phyloP scores from a whole-genome alignment of 495 filamentous ascomycete species.

The Friedmanniomyces endolithicus region DNA sequence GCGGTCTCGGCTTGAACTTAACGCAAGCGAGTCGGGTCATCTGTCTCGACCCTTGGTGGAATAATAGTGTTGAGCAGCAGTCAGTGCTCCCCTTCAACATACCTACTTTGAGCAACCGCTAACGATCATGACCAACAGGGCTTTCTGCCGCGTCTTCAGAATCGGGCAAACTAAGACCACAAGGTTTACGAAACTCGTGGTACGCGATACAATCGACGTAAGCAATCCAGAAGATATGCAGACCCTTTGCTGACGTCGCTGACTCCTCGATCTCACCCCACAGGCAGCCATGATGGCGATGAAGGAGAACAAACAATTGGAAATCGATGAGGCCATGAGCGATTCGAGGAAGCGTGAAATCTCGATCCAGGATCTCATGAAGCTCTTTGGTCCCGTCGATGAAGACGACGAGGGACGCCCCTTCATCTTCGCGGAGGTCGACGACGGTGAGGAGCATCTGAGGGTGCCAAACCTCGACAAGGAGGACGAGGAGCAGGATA shows the following conservation, averaged over 20 bases:
- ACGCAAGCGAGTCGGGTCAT: slow-evolving; percentile 35
- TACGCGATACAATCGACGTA: slow-evolving; percentile 32
- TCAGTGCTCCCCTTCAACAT: too few species aligned
- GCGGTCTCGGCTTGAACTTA: slow-evolving; percentile 32
- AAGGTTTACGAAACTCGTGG: slow-evolving; percentile 40
- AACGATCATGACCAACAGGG: slow-evolving; percentile 31
- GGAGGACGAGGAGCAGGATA: slow-evolving; percentile 3
- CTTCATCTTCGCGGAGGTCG: slow-evolving; percentile 26
- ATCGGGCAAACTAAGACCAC: slow-evolving; percentile 49
- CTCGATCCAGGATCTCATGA: slow-evolving; percentile 22
- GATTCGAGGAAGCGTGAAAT: slow-evolving; percentile 13
- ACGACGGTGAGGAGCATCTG: slow-evolving; percentile 4
- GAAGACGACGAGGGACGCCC: slow-evolving; percentile 20
- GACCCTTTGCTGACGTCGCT: too few species aligned
- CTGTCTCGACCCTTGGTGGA: slow-evolving; percentile 29
- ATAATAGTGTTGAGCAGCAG: slow-evolving; percentile 19
- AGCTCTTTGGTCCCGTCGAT: slow-evolving; percentile 25
- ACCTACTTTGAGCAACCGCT: too few species aligned
- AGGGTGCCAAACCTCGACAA: background rate
- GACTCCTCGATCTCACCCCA: background rate
- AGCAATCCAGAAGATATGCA: too few species aligned
- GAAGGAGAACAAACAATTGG: slow-evolving; percentile 28
- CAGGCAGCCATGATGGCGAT: slow-evolving; percentile 39
- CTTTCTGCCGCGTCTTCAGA: slow-evolving; percentile 50
- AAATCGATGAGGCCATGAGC: slow-evolving; percentile 28